Conservation (phyloP, 2,329 filamentous ascomycete genomes). For the Calonectria honghensis region DNA sequence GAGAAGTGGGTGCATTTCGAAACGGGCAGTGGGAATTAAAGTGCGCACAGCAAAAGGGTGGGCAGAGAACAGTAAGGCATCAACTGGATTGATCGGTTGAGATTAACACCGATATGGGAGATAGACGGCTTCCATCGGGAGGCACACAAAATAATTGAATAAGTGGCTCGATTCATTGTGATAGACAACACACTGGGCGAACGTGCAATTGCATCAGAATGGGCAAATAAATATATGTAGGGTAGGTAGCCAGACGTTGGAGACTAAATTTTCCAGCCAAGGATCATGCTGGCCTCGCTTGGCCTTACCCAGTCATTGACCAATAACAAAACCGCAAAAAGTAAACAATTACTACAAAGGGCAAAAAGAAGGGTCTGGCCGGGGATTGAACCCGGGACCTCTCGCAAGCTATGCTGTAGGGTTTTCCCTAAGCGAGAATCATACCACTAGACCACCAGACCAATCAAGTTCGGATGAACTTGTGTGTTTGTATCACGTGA, state of each 20-base stretch:
- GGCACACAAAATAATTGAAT: too few relatives aligned
- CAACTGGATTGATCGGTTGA: too few relatives aligned
- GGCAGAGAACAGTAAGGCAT: too few relatives aligned
- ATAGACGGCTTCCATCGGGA: too few relatives aligned
- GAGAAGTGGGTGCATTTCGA: too few relatives aligned
- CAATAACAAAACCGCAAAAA: not conserved
- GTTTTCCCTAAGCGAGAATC: slow-evolving; percentile 81
- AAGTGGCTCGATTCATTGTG: too few relatives aligned
- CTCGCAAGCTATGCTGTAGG: slow-evolving; percentile 63
- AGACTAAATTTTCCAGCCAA: not conserved
- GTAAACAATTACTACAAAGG: not conserved
- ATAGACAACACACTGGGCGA: too few relatives aligned
- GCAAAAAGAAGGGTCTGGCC: slow-evolving; percentile 63
- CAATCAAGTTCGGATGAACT: slow-evolving; percentile 37
- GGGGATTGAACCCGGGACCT: slow-evolving; percentile 69
- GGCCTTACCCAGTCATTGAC: not conserved
- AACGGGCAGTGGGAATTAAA: too few relatives aligned
- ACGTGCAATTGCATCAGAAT: too few relatives aligned
- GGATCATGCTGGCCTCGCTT: not conserved
- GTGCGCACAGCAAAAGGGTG: too few relatives aligned
- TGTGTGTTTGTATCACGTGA: slow-evolving; percentile 3
- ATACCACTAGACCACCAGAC: slow-evolving; percentile 80
- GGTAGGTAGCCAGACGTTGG: not conserved
- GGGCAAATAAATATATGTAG: not conserved
- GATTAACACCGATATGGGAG: too few relatives aligned